Evolutionary conservation across 202 grass and related monocot species (phyloP), one percentile per base, ranked within the genome.

Genomic region (Setaria italica): DNA sequence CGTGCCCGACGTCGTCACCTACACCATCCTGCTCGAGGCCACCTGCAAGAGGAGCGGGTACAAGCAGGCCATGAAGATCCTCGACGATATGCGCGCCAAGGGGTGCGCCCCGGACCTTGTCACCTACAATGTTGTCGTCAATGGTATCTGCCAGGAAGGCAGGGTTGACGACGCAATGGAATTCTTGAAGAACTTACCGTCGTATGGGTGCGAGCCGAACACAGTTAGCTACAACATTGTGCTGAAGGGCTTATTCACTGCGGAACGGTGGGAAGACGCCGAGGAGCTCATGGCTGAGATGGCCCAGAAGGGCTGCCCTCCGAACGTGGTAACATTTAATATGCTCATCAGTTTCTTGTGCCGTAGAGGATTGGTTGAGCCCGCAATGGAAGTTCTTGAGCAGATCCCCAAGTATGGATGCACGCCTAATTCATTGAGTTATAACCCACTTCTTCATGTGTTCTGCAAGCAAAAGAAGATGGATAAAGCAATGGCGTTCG

Each of bases 401-500:
- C 86, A 89, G 79, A 94, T 94, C 33, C 77, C 84, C 4, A 86
- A 87, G 68, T 85, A 92, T 4, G 89, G 92, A 48, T 94, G 89
- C 87, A 88, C 72, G 3, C 92, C 92, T 33, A 91, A 91, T 87
- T 87, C 84, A 0, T 73, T 91, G 81, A 89, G 89, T 85, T 94
- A 89, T 45, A 92, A 91, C 7, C 89, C 92, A 4, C 80, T 94
- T 62, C 83, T 94, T 62, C 89, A 89, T 54, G 92, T 79, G 7
- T 94, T 94, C n/a, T 91, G 89, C 73, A 94, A 94, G 82, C 84
- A 90, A 79, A 94, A 94, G 84, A 82, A 91, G 77, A 94, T 94
- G 74, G 86, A 91, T 68, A 92, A 72, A 69, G 89, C 92, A 56
- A 81, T 91, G n/a, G 70, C 72, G 2, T 89, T 84, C 37, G 57